Conservation (phyloP, 1,139 yeast species). For the Candida glucosophila region DNA sequence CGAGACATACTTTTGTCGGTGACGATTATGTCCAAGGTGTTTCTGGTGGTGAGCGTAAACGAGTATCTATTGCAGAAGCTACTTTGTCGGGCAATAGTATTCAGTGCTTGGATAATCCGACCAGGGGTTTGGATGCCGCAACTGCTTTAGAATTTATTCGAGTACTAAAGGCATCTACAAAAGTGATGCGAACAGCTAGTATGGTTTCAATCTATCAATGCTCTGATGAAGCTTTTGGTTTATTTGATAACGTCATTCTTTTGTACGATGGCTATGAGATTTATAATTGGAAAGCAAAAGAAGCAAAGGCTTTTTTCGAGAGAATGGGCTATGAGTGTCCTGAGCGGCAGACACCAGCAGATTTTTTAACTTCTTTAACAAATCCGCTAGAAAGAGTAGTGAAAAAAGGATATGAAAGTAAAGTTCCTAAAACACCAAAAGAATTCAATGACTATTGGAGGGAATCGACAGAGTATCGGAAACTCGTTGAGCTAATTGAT, state of each 20-base stretch:
- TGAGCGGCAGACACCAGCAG: conserved; percentile 56
- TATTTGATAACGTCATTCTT: conserved; percentile 58
- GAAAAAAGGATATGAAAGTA: conserved; percentile 38
- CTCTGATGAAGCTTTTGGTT: conserved; percentile 54
- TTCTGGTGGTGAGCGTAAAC: conserved; percentile 58
- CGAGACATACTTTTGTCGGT: conserved; percentile 49
- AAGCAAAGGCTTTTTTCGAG: conserved; percentile 48
- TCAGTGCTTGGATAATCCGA: conserved; percentile 71
- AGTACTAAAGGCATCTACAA: conserved; percentile 55
- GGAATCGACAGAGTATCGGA: conserved; percentile 39
- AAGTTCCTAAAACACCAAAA: conserved; percentile 47
- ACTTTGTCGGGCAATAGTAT: conserved; percentile 48
- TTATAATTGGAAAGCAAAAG: conserved; percentile 46
- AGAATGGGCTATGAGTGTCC: conserved; percentile 57
- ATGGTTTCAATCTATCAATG: conserved; percentile 60
- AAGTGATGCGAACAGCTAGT: conserved; percentile 46
- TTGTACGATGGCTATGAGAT: conserved; percentile 52
- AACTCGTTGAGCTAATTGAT: conserved; percentile 29
- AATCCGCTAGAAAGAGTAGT: conserved; percentile 43
- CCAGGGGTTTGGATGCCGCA: conserved; percentile 70
- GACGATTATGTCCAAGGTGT: conserved; percentile 56
- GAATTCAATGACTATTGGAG: conserved; percentile 53
- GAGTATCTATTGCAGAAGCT: conserved; percentile 59
- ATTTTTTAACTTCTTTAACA: conserved; percentile 62
- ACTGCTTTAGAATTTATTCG: conserved; percentile 61